Base-by-base conservation (phyloP, 148 eudicot species). In the Selenicereus undatus region DNA sequence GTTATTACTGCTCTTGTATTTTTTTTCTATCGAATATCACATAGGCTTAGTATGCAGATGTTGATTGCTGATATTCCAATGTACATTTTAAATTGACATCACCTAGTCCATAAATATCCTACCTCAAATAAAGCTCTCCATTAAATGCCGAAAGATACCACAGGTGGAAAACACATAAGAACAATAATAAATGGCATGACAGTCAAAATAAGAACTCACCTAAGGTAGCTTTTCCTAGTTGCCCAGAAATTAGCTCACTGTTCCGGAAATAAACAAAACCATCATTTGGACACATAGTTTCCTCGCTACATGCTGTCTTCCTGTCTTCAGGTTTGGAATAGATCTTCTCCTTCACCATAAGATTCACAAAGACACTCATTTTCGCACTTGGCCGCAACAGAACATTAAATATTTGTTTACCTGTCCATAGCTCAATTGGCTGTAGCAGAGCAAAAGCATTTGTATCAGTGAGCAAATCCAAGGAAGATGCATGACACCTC, bases 401-500 rank as follows among this genome's bases (percentile, higher is more conserved):
- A 77, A 96, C 91, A 90, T 81, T 88, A 78, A 95, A 92, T 65
- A 96, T 82, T 65, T 96, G 99, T 85, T 96, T 96, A 73, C 99
- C 99, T 56, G 98, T 96, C 99, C 99, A 94, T 43, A 96, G 97
- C 89, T 94, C 98, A 77, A 92, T 82, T 17, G 99, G 99, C 99
- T 93, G 89, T 90, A 88, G 36, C 62, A 86, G 75, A 85, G 82
- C n/a, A 68, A 36, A 85, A 22, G 35, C 27, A 50, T 58, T 13
- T 60, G 27, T 58, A 74, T 78, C 68, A 86, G 79, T 30, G 73
- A 54, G 17, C 8, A n/a, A 32, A 52, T 22, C 68, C 18, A 78
- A n/a, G 17, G 56, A 73, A 74, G 42, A 35, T 27, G 32, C 17
- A 45, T 29, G 9, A 29, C 5, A 1, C 6, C 14, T 11, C 48